Conservation (phyloP, 768 basidiomycete genomes). For the Lentinula detonsa region DNA sequence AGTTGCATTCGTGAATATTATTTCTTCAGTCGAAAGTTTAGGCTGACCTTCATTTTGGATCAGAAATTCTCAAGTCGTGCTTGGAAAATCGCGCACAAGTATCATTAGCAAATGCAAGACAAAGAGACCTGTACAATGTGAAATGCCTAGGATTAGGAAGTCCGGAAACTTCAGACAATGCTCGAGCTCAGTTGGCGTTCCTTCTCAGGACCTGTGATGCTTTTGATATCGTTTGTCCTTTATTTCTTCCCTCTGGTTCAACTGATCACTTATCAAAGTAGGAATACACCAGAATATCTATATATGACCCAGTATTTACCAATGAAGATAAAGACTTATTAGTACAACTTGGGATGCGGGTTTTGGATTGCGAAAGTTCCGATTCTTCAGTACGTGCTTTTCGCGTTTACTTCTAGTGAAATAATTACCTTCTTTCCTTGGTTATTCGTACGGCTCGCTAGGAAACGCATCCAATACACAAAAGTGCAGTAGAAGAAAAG, state of each 20-base stretch:
- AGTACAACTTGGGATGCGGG: neutral
- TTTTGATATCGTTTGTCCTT: neutral
- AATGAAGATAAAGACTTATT: conserved; percentile 2
- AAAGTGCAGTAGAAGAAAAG: neutral
- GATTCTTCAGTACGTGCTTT: neutral
- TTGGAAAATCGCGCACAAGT: neutral
- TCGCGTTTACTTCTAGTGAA: neutral
- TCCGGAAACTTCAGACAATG: conserved; percentile 4
- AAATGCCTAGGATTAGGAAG: conserved; percentile 6
- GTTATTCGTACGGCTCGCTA: neutral
- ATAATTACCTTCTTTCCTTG: neutral
- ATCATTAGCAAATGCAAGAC: neutral
- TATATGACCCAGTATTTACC: conserved; percentile 3
- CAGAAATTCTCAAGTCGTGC: neutral
- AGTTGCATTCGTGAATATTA: neutral
- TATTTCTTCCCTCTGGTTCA: neutral
- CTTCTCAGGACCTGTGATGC: neutral
- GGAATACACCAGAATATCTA: neutral
- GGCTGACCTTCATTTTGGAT: neutral
- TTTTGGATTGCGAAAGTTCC: neutral
- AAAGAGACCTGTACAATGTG: neutral
- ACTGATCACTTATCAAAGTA: neutral
- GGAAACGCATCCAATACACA: neutral
- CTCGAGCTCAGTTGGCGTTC: conserved; percentile 3
- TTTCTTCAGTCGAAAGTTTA: neutral